Evolutionary conservation across 2,329 filamentous ascomycete species (phyloP).

Genomic region (Sarocladium brachiariae): DNA sequence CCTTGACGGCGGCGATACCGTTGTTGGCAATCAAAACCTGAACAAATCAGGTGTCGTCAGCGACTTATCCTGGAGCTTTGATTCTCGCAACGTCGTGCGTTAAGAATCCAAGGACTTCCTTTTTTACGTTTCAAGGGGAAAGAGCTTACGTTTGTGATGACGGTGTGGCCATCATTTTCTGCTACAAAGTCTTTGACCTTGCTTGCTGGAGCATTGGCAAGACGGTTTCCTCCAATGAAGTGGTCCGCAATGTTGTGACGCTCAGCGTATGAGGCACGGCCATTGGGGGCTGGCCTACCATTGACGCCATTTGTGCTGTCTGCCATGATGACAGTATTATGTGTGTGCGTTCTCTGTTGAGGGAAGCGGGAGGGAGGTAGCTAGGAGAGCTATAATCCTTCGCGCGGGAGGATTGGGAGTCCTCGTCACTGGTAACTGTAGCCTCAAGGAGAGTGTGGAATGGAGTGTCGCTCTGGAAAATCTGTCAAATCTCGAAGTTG

Average conservation of each 20-base stretch:
- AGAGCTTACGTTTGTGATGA: slow-evolving; percentile 88
- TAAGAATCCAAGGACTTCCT: too few relatives aligned
- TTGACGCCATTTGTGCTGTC: slow-evolving; percentile 38
- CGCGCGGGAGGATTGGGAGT: background rate
- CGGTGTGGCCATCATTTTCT: slow-evolving; percentile 84
- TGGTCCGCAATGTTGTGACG: slow-evolving; percentile 81
- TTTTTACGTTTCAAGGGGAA: background rate
- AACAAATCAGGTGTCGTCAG: background rate
- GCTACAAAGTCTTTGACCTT: slow-evolving; percentile 96
- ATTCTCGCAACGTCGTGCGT: background rate
- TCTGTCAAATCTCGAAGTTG: background rate
- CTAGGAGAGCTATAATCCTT: background rate
- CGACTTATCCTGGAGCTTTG: background rate
- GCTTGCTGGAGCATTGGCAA: slow-evolving; percentile 74
- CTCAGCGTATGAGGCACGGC: slow-evolving; percentile 64
- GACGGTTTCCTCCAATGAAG: slow-evolving; percentile 91
- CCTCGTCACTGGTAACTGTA: too few relatives aligned
- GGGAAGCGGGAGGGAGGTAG: slow-evolving; percentile 11
- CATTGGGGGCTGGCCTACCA: slow-evolving; percentile 46
- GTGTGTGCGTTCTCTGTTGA: slow-evolving; percentile 17
- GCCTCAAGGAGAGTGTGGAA: background rate
- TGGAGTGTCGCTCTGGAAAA: background rate
- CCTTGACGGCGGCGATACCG: slow-evolving; percentile 98
- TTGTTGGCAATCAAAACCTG: slow-evolving; percentile 99
- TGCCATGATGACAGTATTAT: slow-evolving; percentile 36